Base-by-base conservation (phyloP, 768 basidiomycete genomes). In the Punctularia strigosozonata region DNA sequence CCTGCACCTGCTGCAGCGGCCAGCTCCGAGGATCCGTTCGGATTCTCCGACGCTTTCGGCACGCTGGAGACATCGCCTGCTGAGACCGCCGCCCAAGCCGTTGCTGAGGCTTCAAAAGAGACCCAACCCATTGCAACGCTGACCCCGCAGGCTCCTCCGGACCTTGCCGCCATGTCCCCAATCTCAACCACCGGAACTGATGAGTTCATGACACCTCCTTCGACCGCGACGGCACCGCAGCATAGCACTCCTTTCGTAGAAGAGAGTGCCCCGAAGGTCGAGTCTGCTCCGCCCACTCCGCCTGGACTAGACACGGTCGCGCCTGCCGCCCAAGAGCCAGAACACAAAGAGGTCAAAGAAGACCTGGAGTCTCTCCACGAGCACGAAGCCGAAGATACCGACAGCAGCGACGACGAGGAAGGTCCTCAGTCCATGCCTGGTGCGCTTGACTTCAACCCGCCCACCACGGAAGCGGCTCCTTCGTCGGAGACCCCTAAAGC, bases 351-450 rank as follows among this genome's bases (percentile, higher is more conserved):
- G 30, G 65, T 66, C 39, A 77, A n/a, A 20, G 20, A 75, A 0
- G 74, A 81, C 42, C 54, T 84, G 12, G 60, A 54, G 5, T 46
- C 68, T n/a, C 59, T 78, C 8, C 69, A 73, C 41, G 78, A 84
- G 33, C 50, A 84, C 40, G 77, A 77, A 15, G 57, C 65, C 7
- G 57, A 71, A 2, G 77, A 75, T 10, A 63, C 71, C 12, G 79
- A 78, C 40, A 71, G 66, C 25, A 63, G 55, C 19, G 68, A 70
- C 28, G 76, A 78, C 24, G 61, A 68, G 12, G 66, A 61, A 30
- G 59, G 47, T 5, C 33, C 33, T 18, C 64, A 65, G 26, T 8
- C 10, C 18, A 20, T n/a, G n/a, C n/a, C n/a, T n/a, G n/a, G n/a
- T n/a, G n/a, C n/a, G n/a, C n/a, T n/a, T n/a, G n/a, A n/a, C n/a